Conservation (phyloP, 257 asterid genomes). For the Parsonsia alboflavescens region DNA sequence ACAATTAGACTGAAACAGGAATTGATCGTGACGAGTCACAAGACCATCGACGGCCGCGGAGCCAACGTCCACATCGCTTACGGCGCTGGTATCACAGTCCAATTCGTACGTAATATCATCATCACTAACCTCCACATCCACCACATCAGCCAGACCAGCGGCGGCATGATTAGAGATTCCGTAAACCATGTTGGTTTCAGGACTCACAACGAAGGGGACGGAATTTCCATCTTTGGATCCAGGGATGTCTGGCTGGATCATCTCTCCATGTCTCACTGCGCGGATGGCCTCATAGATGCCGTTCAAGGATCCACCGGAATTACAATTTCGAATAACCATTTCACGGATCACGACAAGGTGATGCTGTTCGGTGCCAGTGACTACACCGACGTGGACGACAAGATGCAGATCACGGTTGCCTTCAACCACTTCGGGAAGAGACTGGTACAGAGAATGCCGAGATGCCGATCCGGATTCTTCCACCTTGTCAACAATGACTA, state of each 20-base stretch:
- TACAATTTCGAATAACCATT: constrained; percentile 33
- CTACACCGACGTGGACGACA: constrained; percentile 15
- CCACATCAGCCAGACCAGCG: constrained; percentile 8
- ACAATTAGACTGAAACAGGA: constrained; percentile 19
- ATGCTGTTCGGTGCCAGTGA: constrained; percentile 31
- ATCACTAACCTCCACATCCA: constrained; percentile 21
- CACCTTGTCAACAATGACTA: constrained; percentile 38
- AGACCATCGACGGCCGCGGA: constrained; percentile 39
- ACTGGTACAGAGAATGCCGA: constrained; percentile 36
- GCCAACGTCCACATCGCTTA: constrained; percentile 20
- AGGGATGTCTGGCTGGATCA: constrained; percentile 32
- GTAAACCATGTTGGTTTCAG: constrained; percentile 23
- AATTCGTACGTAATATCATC: constrained; percentile 15
- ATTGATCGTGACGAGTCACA: constrained; percentile 26
- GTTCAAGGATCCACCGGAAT: constrained; percentile 28
- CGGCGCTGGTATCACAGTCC: constrained; percentile 33
- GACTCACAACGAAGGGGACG: constrained; percentile 30
- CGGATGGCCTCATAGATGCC: constrained; percentile 35
- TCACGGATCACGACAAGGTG: constrained; percentile 35
- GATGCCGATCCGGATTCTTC: constrained; percentile 34
- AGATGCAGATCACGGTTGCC: constrained; percentile 30
- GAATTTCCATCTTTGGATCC: constrained; percentile 19
- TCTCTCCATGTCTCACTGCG: constrained; percentile 27
- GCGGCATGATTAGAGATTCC: constrained; percentile 30
- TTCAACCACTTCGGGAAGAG: constrained; percentile 37